These are phyloP conservation scores for Candida tetrigidarum DNA, from an alignment of 1,139 yeast genomes.

Conservation along the genomic window DNA sequence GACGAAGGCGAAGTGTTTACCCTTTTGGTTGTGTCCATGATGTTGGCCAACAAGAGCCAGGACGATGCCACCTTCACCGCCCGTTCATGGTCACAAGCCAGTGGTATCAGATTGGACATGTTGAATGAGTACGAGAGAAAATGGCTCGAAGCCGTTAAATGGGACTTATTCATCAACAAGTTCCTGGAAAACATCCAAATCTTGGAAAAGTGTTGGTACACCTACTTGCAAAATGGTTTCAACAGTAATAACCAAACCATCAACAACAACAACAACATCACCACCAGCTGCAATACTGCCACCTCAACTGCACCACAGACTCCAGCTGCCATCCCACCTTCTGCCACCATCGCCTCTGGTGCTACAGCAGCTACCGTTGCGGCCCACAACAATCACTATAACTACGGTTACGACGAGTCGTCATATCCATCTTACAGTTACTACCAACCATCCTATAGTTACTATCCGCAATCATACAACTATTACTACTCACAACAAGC, in stretches of 20 bases:
- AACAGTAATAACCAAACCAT: too few species aligned
- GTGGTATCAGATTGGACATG: constrained; percentile 67
- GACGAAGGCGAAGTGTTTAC: constrained; percentile 56
- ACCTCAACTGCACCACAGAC: background rate
- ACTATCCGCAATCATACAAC: constrained; percentile 3
- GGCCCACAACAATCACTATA: too few species aligned
- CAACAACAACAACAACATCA: constrained; percentile 25
- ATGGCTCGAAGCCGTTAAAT: constrained; percentile 64
- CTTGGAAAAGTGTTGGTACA: constrained; percentile 51
- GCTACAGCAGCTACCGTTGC: constrained; percentile 1
- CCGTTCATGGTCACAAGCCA: constrained; percentile 94
- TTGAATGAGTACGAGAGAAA: constrained; percentile 71
- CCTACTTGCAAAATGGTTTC: constrained; percentile 35
- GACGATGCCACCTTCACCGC: constrained; percentile 97
- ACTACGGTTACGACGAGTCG: constrained; percentile 3
- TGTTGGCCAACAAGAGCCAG: constrained; percentile 90
- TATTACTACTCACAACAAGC: constrained; percentile 3
- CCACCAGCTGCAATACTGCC: constrained; percentile 1
- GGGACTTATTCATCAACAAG: constrained; percentile 52
- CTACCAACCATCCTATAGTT: constrained; percentile 1
- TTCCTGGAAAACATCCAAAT: constrained; percentile 45
- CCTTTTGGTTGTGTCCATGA: constrained; percentile 68
- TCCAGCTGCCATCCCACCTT: background rate
- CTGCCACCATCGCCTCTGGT: background rate
- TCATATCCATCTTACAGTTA: constrained; percentile 3